These are phyloP conservation scores for Panaeolus cyanescens DNA, from an alignment of 768 basidiomycete species.

Conservation along the genomic window DNA sequence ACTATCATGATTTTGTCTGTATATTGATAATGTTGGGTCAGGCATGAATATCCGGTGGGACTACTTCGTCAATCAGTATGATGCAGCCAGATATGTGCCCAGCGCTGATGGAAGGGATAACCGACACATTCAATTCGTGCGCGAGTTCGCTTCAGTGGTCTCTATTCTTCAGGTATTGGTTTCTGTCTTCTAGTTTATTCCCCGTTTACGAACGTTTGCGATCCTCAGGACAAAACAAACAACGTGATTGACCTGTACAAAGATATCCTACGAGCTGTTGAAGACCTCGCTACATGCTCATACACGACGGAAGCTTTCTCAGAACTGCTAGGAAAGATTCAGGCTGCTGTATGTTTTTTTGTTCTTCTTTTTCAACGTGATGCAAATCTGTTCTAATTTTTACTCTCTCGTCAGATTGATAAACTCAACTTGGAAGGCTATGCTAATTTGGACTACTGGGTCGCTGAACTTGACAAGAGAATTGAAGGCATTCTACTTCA, in stretches of 20 bases:
- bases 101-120: slow-evolving; percentile 80
- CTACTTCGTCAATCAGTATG: slow-evolving; percentile 93
- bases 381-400: neutral
- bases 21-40: slow-evolving; percentile 26
- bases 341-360: slow-evolving; percentile 69
- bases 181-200: slow-evolving; percentile 4
- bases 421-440: slow-evolving; percentile 95
- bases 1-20: neutral
- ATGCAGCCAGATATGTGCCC: slow-evolving; percentile 73
- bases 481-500: slow-evolving; percentile 82
- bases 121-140: slow-evolving; percentile 90
- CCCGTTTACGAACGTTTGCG: slow-evolving; percentile 2
- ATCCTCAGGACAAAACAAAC: slow-evolving; percentile 85
- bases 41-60: slow-evolving; percentile 98
- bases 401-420: slow-evolving; percentile 64
- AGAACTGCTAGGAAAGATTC: slow-evolving; percentile 75
- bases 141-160: slow-evolving; percentile 92
- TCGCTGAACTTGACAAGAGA: slow-evolving; percentile 76
- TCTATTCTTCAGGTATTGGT: slow-evolving; percentile 83
- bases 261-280: slow-evolving; percentile 81
- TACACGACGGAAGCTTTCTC: slow-evolving; percentile 86
- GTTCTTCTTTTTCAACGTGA: neutral
- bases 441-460: slow-evolving; percentile 91
- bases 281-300: slow-evolving; percentile 84
- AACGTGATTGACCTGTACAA: slow-evolving; percentile 89